Evolutionary conservation across 352 stramenopile genomes (phyloP).

Genomic region (Phytophthora multivora): DNA sequence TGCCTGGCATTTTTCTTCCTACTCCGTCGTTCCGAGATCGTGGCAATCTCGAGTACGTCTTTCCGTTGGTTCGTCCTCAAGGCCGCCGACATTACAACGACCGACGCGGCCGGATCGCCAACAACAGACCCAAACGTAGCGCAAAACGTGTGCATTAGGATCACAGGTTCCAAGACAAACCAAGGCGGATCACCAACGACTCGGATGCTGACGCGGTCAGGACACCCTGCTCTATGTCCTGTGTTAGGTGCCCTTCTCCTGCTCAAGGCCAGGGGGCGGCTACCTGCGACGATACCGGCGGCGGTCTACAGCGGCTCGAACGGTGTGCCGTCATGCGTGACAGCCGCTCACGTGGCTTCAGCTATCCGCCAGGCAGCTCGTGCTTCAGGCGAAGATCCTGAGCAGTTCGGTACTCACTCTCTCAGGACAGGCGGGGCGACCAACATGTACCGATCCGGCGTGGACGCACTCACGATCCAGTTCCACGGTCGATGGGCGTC

Average conservation of each 20-base stretch:
- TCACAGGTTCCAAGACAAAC: slow-evolving; percentile 12
- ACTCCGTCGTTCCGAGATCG: slow-evolving; percentile 4
- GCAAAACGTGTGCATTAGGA: background rate
- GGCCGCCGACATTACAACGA: background rate
- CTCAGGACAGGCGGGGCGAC: background rate
- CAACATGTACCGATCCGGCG: background rate
- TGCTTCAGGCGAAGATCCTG: background rate
- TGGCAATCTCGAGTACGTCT: background rate
- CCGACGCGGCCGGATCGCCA: background rate
- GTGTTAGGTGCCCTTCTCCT: slow-evolving; percentile 2
- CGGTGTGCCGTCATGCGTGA: background rate
- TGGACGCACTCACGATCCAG: slow-evolving; percentile 4
- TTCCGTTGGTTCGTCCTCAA: slow-evolving; percentile 8
- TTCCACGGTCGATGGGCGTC: slow-evolving; percentile 6
- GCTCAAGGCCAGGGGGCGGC: background rate
- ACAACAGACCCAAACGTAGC: background rate
- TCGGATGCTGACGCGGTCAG: background rate
- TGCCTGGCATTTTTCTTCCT: slow-evolving; percentile 19
- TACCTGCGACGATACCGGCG: background rate
- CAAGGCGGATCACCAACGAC: background rate
- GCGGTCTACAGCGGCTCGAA: background rate
- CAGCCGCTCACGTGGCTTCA: background rate
- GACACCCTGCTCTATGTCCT: background rate
- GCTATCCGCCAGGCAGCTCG: background rate
- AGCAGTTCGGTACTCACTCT: background rate